Conservation (phyloP, 192 early-diverging fungal species). For the Kappamyces sp. region DNA sequence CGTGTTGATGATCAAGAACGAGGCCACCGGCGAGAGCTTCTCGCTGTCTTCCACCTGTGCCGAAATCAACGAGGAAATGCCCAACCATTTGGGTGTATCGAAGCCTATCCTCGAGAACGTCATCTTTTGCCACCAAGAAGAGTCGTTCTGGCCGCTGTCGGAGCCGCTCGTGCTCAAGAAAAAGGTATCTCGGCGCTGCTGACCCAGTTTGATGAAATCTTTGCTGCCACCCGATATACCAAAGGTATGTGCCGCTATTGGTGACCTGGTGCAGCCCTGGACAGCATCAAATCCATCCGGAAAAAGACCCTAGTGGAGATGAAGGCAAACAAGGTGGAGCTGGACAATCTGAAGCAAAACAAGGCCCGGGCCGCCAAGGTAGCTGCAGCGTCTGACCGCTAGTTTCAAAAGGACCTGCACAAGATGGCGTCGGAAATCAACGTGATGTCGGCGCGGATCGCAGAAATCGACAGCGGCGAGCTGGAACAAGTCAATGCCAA, state of each 20-base stretch:
- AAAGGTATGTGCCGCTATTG: slow-evolving; percentile 32
- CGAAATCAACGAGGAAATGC: slow-evolving; percentile 80
- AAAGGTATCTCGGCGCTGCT: slow-evolving; percentile 26
- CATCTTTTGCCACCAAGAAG: slow-evolving; percentile 99
- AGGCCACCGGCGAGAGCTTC: slow-evolving; percentile 47
- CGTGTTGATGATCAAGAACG: slow-evolving; percentile 51
- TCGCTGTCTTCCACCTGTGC: slow-evolving; percentile 77
- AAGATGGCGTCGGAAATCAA: neutral
- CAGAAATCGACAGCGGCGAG: slow-evolving; percentile 8
- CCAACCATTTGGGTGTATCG: slow-evolving; percentile 82
- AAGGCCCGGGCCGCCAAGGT: slow-evolving; percentile 69
- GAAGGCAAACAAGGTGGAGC: slow-evolving; percentile 52
- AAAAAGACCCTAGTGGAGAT: slow-evolving; percentile 66
- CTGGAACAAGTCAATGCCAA: slow-evolving; percentile 15
- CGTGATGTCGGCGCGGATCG: neutral
- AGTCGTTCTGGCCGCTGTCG: slow-evolving; percentile 92
- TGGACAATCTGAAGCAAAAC: slow-evolving; percentile 63
- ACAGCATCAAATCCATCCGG: slow-evolving; percentile 66
- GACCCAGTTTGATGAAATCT: slow-evolving; percentile 88
- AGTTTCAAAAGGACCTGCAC: no score
- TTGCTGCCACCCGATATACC: slow-evolving; percentile 85
- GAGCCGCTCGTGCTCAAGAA: slow-evolving; percentile 86
- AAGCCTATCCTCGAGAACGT: slow-evolving; percentile 93
- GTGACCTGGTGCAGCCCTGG: slow-evolving; percentile 47
- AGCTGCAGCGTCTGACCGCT: neutral